Evolutionary conservation across 495 filamentous ascomycete species (phyloP).

Genomic region (Penicillium flavigenum): DNA sequence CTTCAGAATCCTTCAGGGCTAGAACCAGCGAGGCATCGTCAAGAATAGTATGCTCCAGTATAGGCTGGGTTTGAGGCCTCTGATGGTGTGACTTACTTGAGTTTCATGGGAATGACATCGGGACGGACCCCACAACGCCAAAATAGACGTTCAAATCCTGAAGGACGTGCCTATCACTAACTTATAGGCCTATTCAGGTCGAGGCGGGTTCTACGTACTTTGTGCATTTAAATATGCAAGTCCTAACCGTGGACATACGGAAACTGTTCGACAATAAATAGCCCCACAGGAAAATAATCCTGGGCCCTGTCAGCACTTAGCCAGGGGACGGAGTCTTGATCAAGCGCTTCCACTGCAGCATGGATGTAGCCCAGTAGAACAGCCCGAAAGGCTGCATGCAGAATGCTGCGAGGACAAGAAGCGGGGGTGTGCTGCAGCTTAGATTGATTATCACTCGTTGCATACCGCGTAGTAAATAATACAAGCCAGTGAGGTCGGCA

Average conservation of each 20-base stretch:
- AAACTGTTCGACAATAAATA: constrained; percentile 1
- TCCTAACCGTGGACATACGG: neutral
- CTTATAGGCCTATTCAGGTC: neutral
- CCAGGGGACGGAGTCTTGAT: constrained; percentile 19
- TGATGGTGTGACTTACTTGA: neutral
- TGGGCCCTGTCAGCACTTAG: constrained; percentile 20
- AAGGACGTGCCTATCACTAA: neutral
- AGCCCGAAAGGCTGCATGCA: neutral
- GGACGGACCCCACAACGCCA: neutral
- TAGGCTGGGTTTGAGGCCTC: neutral
- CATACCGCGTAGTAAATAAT: neutral
- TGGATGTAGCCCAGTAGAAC: constrained; percentile 5
- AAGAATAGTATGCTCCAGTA: neutral
- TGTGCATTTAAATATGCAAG: neutral
- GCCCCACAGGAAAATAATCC: neutral
- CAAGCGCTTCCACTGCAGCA: constrained; percentile 6
- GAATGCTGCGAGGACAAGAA: constrained; percentile 3
- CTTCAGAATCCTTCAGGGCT: too few relatives aligned
- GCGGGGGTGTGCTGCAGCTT: constrained; percentile 10
- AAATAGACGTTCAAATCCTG: neutral
- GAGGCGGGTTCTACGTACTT: neutral
- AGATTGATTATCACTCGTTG: constrained; percentile 2
- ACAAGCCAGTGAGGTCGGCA: neutral
- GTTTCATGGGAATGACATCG: neutral
- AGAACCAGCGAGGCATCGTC: neutral